Percentiles rank a stretch among this genome's conserved stretches.
phyloP scores from a whole-genome alignment of 164 flowering plant genomes.

The Platanus orientalis region DNA sequence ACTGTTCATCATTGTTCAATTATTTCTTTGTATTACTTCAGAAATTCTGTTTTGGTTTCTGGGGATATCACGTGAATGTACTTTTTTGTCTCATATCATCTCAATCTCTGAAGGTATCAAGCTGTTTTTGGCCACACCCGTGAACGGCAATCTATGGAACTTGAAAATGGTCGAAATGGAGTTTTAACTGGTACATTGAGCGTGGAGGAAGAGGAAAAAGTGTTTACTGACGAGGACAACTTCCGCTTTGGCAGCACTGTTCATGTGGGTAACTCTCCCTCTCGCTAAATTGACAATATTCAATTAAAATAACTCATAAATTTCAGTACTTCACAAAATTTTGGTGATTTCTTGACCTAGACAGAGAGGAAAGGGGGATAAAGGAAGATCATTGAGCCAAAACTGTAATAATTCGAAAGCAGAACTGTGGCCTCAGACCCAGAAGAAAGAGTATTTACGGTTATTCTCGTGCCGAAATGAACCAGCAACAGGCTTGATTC shows the following conservation, averaged over 20 bases:
- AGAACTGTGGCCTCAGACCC: constrained; percentile 26
- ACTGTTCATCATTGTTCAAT: background rate
- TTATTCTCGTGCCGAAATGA: constrained; percentile 36
- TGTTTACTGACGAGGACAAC: constrained; percentile 10
- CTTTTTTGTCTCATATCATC: constrained; percentile 7
- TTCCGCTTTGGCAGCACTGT: constrained; percentile 15
- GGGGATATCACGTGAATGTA: background rate
- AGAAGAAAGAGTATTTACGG: constrained; percentile 29
- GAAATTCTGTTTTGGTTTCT: background rate
- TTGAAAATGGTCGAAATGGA: constrained; percentile 15
- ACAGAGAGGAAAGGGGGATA: constrained; percentile 25
- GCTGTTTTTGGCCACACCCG: constrained; percentile 45
- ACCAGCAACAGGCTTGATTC: constrained; percentile 24
- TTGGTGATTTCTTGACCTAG: constrained; percentile 9
- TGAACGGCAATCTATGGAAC: constrained; percentile 25
- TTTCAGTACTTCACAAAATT: constrained; percentile 1
- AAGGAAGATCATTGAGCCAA: constrained; percentile 25
- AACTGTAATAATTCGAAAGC: constrained; percentile 17
- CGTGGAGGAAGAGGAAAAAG: constrained; percentile 19
- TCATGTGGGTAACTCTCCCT: constrained; percentile 29
- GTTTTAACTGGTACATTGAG: constrained; percentile 18
- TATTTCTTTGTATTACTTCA: background rate
- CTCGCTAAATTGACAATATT: constrained; percentile 4
- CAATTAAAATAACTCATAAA: background rate
- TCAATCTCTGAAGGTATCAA: constrained; percentile 32